Percentiles rank a stretch among this genome's conserved stretches.
These are phyloP conservation scores for Boletus pseudo-olivaceus DNA, from an alignment of 768 basidiomycete genomes.

Conservation along the genomic window DNA sequence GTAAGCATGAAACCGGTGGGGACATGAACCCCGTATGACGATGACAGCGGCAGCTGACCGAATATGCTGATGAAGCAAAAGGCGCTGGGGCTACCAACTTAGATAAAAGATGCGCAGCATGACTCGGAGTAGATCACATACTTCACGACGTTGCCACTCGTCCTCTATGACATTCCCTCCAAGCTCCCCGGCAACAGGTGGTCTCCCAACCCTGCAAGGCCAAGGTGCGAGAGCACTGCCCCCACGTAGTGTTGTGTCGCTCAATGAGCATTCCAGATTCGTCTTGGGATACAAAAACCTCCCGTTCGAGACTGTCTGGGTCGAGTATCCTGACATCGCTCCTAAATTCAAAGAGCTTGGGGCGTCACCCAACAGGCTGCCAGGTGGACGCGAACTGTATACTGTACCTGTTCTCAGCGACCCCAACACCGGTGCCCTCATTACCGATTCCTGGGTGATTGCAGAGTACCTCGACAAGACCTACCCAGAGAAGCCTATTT, in stretches of 20 bases:
- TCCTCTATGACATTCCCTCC: slow-evolving; percentile 37
- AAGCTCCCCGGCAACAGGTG: slow-evolving; percentile 29
- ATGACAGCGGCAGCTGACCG: background rate
- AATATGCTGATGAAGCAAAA: slow-evolving; percentile 2
- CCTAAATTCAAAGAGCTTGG: slow-evolving; percentile 26
- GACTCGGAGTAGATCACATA: background rate
- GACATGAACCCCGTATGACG: background rate
- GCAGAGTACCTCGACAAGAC: slow-evolving; percentile 35
- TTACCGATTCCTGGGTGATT: slow-evolving; percentile 32
- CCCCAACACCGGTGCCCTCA: slow-evolving; percentile 24
- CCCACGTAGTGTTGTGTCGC: background rate
- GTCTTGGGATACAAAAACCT: slow-evolving; percentile 32
- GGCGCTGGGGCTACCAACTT: background rate
- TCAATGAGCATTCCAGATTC: slow-evolving; percentile 20
- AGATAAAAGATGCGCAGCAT: background rate
- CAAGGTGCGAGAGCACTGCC: slow-evolving; percentile 25
- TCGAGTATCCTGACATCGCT: slow-evolving; percentile 34
- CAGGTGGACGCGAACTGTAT: slow-evolving; percentile 21
- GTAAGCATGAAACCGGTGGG: background rate
- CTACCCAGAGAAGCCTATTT: slow-evolving; percentile 31
- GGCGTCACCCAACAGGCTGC: slow-evolving; percentile 14
- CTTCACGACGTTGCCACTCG: slow-evolving; percentile 24
- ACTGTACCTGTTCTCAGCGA: slow-evolving; percentile 36
- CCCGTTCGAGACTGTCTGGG: slow-evolving; percentile 32
- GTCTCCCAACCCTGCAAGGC: slow-evolving; percentile 38